Evolutionary conservation across 2,329 filamentous ascomycete species (phyloP).

Genomic region (Drechslerella dactyloides): DNA sequence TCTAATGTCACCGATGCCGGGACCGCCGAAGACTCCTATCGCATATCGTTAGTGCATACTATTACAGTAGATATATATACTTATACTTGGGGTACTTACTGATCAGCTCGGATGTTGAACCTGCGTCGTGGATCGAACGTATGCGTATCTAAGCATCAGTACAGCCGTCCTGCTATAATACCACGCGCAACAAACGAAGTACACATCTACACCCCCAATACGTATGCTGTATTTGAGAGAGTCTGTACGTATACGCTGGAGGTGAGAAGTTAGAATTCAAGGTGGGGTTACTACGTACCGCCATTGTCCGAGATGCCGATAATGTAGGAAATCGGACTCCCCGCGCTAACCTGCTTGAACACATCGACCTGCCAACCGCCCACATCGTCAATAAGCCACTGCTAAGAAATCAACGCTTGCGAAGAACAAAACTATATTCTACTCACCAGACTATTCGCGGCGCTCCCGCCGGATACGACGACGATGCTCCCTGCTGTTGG

Average conservation of each 20-base stretch:
- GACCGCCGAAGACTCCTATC: conserved; percentile 91
- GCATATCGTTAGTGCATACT: conserved; percentile 58
- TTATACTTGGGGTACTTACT: conserved; percentile 17
- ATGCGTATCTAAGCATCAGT: background rate
- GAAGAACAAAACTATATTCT: no score
- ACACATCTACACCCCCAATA: no score
- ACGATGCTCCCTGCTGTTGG: conserved; percentile 29
- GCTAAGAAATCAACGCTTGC: background rate
- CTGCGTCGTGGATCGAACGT: no score
- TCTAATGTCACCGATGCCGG: conserved; percentile 79
- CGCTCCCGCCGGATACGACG: conserved; percentile 44
- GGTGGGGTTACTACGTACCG: conserved; percentile 57
- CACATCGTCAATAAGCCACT: background rate
- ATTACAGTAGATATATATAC: background rate
- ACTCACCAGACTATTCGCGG: conserved; percentile 48
- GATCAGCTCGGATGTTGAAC: conserved; percentile 77
- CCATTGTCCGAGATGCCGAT: conserved; percentile 97
- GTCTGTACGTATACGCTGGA: no score
- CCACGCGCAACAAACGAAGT: no score
- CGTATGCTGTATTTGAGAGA: no score
- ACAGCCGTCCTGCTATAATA: no score
- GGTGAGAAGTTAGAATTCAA: background rate
- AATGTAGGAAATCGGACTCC: conserved; percentile 66
- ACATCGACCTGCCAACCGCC: conserved; percentile 27
- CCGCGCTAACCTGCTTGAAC: conserved; percentile 44